Evolutionary conservation across 2,329 filamentous ascomycete genomes (phyloP), one percentile per base, ranked within the genome.

Genomic region (Claviceps purpurea): DNA sequence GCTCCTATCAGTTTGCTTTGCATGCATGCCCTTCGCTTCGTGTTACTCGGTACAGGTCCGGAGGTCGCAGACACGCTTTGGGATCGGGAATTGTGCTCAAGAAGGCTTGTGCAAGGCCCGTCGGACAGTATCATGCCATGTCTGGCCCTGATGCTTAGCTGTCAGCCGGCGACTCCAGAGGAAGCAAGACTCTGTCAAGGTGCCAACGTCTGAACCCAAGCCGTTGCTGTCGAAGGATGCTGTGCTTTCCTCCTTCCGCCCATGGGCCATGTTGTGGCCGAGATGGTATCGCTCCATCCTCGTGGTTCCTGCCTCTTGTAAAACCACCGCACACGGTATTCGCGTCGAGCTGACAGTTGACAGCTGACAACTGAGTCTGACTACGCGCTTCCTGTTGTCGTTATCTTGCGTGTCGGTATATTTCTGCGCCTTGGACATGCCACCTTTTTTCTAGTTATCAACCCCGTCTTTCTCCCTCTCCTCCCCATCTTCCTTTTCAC

Each of bases 291-390:
- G 30, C 26, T 47, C 44, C 47, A 26, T 13, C n/a, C n/a, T 26
- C n/a, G 44, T 42, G 43, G 43, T 38, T 53, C 43, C 48, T 50
- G 52, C 52, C 49, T 50, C 38, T 44, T 26, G 43, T 50, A 26
- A 47, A 11, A 50, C 43, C 6, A 30, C 43, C 50, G 49, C 20
- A 46, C 18, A 47, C 24, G n/a, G 47, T 50, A 22, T 20, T 50
- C 44, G 39, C 49, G 44, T 50, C 18, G n/a, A 47, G 49, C 39
- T 47, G 40, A 45, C 52, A 53, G 44, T 43, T 48, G 50, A 50
- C 26, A 50, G 42, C 24, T 40, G 47, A 42, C 47, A 52, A 30
- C 45, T 24, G 50, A 53, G n/a, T 46, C 5, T 26, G 26, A 43
- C 43, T 50, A n/a, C 3, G 37, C 43, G 45, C 44, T 39, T 22